Evolutionary conservation across 2,329 filamentous ascomycete genomes (phyloP), one percentile per base, ranked within the genome.

Genomic region (Xylariales sp.): DNA sequence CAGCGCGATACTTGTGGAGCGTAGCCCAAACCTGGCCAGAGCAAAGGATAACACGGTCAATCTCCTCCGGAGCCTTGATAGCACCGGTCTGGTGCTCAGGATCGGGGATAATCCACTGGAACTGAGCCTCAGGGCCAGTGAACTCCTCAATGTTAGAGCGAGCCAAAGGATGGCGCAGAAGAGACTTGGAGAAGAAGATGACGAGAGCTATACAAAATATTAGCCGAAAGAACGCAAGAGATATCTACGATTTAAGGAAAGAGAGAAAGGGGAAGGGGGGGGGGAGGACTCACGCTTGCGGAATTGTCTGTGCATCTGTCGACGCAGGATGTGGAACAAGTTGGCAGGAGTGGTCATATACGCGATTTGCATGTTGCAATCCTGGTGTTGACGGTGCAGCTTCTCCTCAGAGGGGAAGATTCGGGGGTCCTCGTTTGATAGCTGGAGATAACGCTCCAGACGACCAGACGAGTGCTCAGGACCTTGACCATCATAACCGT

Each of bases 261-360:
- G n/a, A n/a, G n/a, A n/a, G n/a, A n/a, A n/a, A n/a, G n/a, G n/a
- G n/a, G n/a, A n/a, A n/a, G n/a, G n/a, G n/a, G n/a, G n/a, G n/a
- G n/a, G n/a, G n/a, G 10, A 18, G 13, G 30, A 75, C 86, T 81
- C 76, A 93, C 88, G 93, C 76, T 98, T 98, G 70, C 93, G 83
- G 85, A 98, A 98, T 62, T 98, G 91, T 57, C 93, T 82, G 76
- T 97, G 90, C 83, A 98, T 95, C 72, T 98, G 93, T 66, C 93
- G 82, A 62, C 93, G 86, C 47, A 98, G 78, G 51, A 93, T 83
- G 68, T 98, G 93, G 83, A 98, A 98, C 61, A 94, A 66, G 67
- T 98, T 98, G 49, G 91, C 78, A 19, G 93, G 93, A 32, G 85
- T 87, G n/a, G 93, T 98, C 81, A 94, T 90, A 74, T 93, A 95